Base-by-base conservation (phyloP, 176 grass and related monocot species). In the Triticum aestivum region DNA sequence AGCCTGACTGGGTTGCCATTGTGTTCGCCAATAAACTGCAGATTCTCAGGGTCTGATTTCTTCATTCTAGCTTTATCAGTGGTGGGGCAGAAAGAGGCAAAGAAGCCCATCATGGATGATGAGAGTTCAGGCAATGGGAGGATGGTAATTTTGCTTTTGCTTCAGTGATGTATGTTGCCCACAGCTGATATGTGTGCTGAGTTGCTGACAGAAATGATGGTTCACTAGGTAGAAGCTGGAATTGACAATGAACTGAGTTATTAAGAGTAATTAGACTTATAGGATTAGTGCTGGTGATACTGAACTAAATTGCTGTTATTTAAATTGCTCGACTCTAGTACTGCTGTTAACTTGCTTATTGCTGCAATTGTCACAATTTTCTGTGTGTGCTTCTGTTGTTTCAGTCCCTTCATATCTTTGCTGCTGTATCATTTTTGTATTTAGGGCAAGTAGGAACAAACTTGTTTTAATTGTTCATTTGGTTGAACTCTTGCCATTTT, bases 1-100 rank as follows among this genome's bases (percentile, higher is more conserved):
- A 98, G 39, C 96, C 96, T 65, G 96, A 96, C 69, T 98, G 97
- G 96, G 94, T 98, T 41, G 96, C 96, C 38, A 96, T 98, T 80
- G 94, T 90, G 15, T 96, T 98, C 21, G 86, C 96, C 75, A 91
- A 83, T 65, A 95, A 95, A 72, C 93, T 98, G 45, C 93, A 98
- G 88, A 98, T 98, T 62, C 90, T 98, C 59, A 85, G 96, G 78
- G 96, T 98, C 61, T 98, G 84, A 94, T 83, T 84, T 70, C 78
- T 69, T 61, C 10, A 77, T 91, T 63, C 13, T 21, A 35, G 34
- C 34, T 77, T 44, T 71, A 35, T 39, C 54, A 10, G 35, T 62
- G 52, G 51, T 13, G 34, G 34, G 51, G 26, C 17, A 27, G 21
- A 77, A 75, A 86, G 32, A 23, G 77, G 82, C 38, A 54, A 70